Evolutionary conservation across 1,139 yeast species (phyloP), one percentile per base, ranked within the genome.

Genomic region (Scheffersomyces insectosa): DNA sequence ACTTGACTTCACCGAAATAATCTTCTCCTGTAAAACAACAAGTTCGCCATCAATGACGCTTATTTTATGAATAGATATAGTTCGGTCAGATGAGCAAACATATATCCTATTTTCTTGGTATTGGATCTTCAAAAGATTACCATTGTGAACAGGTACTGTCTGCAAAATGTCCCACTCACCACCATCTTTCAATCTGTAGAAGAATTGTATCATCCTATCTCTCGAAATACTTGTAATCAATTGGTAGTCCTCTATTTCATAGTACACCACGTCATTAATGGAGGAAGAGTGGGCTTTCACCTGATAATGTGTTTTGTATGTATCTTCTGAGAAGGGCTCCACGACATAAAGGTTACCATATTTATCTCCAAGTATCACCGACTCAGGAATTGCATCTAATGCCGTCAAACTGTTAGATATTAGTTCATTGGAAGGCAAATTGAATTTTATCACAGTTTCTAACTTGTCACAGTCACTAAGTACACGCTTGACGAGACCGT

Each of bases 131-230:
- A 74, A 44, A 11, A 83, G 59, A 50, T 79, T 81, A 0, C 83
- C 86, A 42, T 77, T 79, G 53, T 83, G 88, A 3, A 74, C 62
- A 0, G 79, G 76, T 16, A 82, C 56, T 0, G 89, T 83, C 54
- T 82, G 85, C 29, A 74, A 58, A 6, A 83, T 58, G 8, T 68
- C 70, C 87, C 87, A 83, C 0, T 49, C 44, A 3, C 41, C 33
- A 2, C 42, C 41, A 2, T 38, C 39, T 11, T 31, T 13, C 2
- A 50, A 46, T 33, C 54, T 56, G 31, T 44, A 49, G 45, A 79
- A 80, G 0, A 83, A 57, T 56, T 83, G 88, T 33, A 83, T 73
- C 68, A 82, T 82, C 37, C 88, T 57, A 56, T 83, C 88, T 31
- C 88, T 64, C 3, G 86, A 78, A 33, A 80, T 74, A 39, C 77